Conservation (phyloP, 352 stramenopile genomes). For the Nothophytophthora sp. region DNA sequence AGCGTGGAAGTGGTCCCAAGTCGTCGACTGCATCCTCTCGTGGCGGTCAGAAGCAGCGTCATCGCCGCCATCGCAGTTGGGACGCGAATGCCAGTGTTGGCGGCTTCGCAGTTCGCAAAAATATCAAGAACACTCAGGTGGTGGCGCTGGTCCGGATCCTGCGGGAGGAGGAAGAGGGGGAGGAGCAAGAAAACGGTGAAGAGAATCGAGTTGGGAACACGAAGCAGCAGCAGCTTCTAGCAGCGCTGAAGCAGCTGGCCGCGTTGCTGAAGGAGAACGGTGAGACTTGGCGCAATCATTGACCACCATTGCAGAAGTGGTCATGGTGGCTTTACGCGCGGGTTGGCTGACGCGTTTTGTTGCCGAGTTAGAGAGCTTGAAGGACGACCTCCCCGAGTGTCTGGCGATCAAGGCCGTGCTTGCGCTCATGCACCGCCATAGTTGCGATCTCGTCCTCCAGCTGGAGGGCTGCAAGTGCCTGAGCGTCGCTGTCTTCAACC, state of each 20-base stretch:
- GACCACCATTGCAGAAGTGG: too few species aligned
- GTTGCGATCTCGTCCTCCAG: constrained; percentile 53
- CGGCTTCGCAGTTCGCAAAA: constrained; percentile 27
- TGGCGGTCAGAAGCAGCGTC: constrained; percentile 12
- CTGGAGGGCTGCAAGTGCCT: constrained; percentile 80
- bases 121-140: constrained; percentile 41
- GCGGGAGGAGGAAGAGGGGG: constrained; percentile 14
- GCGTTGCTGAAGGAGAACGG: constrained; percentile 50
- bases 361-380: constrained; percentile 39
- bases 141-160: constrained; percentile 43
- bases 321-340: too few species aligned
- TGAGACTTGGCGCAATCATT: constrained; percentile 2
- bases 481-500: constrained; percentile 75
- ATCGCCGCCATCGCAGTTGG: constrained; percentile 53
- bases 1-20: constrained; percentile 5
- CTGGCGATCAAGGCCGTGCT: constrained; percentile 60
- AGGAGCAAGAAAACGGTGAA: constrained; percentile 8
- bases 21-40: background rate
- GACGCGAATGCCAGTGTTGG: constrained; percentile 30
- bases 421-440: constrained; percentile 60
- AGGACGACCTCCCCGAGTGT: constrained; percentile 80
- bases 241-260: constrained; percentile 47
- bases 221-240: constrained; percentile 33
- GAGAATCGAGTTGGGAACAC: constrained; percentile 12
- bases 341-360: background rate